phyloP scores from a whole-genome alignment of 257 asterid species.

The Solanum pennellii region DNA sequence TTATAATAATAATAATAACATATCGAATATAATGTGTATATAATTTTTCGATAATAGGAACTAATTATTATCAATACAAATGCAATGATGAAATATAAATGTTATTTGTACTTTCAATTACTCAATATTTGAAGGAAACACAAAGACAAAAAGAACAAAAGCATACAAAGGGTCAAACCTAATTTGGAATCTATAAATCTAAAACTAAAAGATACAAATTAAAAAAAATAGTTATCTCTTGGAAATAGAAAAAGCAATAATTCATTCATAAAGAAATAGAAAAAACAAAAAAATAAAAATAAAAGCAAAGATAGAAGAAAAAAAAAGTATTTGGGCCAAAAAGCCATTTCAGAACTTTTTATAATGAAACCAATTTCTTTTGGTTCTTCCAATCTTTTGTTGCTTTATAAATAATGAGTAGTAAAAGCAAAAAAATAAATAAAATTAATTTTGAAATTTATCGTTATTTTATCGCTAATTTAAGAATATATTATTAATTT shows the following conservation, averaged over 20 bases:
- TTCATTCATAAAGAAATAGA: not conserved
- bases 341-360: slow-evolving; percentile 1
- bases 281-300: not conserved
- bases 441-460: not conserved
- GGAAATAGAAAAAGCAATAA: not conserved
- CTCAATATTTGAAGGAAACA: not conserved
- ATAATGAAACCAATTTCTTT: not conserved
- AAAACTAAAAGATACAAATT: not conserved
- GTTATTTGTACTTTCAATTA: not conserved
- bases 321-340: not conserved
- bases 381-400: not conserved
- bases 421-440: not conserved
- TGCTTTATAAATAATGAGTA: not conserved
- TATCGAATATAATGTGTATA: too few species aligned
- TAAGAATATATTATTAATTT: not conserved
- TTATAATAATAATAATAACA: too few species aligned
- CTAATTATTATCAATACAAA: not conserved
- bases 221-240: not conserved
- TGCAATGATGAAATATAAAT: not conserved
- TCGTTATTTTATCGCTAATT: not conserved
- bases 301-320: not conserved
- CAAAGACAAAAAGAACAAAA: not conserved
- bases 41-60: not conserved
- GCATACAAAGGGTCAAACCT: not conserved
- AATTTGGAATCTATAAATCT: not conserved